Percentiles rank a stretch among this genome's conserved stretches.
phyloP scores from a whole-genome alignment of 176 grass and related monocot genomes.

The Saccharum officinarum region DNA sequence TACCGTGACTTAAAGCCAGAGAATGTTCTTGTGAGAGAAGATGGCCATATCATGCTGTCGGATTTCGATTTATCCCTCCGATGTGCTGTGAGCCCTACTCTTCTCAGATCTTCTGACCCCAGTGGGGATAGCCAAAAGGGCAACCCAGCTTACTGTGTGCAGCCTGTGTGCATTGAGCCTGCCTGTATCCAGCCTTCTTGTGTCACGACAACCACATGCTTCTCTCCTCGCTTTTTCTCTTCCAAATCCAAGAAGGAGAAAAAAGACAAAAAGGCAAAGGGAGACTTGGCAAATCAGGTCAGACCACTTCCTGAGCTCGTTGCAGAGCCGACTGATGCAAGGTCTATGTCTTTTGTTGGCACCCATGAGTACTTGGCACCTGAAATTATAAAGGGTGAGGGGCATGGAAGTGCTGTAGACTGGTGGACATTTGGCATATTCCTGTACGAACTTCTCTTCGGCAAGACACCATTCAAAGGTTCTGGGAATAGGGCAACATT shows the following conservation, averaged over 20 bases:
- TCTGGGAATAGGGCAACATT: slow-evolving; percentile 74
- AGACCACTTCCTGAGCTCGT: slow-evolving; percentile 68
- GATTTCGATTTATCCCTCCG: slow-evolving; percentile 85
- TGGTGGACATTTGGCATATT: slow-evolving; percentile 96
- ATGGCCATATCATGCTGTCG: slow-evolving; percentile 88
- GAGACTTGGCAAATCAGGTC: slow-evolving; percentile 61
- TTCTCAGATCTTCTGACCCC: slow-evolving; percentile 62
- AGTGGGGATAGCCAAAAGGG: slow-evolving; percentile 44
- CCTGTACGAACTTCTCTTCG: slow-evolving; percentile 78
- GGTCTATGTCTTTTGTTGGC: slow-evolving; percentile 79
- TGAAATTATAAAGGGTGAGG: slow-evolving; percentile 54
- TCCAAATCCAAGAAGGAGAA: slow-evolving; percentile 58
- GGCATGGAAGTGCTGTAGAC: slow-evolving; percentile 85
- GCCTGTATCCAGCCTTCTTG: slow-evolving; percentile 72
- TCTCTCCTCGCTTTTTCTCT: slow-evolving; percentile 64
- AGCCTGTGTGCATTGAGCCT: slow-evolving; percentile 60
- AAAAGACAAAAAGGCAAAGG: slow-evolving; percentile 55
- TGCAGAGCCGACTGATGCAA: slow-evolving; percentile 78
- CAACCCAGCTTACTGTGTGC: slow-evolving; percentile 57
- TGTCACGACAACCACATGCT: slow-evolving; percentile 59
- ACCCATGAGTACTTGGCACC: too few relatives aligned
- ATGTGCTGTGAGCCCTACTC: slow-evolving; percentile 67
- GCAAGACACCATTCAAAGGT: slow-evolving; percentile 85
- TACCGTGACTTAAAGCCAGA: slow-evolving; percentile 87
- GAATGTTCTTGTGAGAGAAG: slow-evolving; percentile 85